Percentiles rank a stretch among this genome's conserved stretches.
Conservation (phyloP, 176 grass and related monocot species). For the Eragrostis nindensis region DNA sequence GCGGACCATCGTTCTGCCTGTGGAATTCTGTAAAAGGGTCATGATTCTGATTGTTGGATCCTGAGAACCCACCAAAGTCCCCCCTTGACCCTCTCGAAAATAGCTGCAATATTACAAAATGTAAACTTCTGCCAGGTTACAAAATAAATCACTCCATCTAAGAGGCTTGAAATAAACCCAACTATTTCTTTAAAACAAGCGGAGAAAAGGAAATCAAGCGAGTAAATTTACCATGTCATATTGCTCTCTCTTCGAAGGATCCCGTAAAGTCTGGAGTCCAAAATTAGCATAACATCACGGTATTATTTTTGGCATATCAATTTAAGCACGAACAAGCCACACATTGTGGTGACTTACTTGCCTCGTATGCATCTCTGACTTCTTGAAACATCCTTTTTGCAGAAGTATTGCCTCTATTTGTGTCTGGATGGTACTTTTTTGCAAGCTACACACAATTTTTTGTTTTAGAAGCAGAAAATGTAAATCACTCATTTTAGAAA, state of each 20-base stretch:
- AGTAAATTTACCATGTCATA: slow-evolving; percentile 75
- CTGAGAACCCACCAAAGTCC: slow-evolving; percentile 67
- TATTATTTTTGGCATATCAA: slow-evolving; percentile 31
- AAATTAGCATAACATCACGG: slow-evolving; percentile 41
- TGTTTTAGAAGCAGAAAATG: slow-evolving; percentile 31
- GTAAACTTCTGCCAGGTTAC: slow-evolving; percentile 37
- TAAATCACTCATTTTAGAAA: slow-evolving; percentile 26
- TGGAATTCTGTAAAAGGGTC: slow-evolving; percentile 79
- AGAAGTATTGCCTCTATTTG: slow-evolving; percentile 71
- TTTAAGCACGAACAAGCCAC: slow-evolving; percentile 23
- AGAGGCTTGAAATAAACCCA: slow-evolving; percentile 25
- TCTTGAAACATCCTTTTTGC: slow-evolving; percentile 92
- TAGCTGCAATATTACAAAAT: slow-evolving; percentile 53
- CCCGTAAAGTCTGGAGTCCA: slow-evolving; percentile 71
- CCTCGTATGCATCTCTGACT: slow-evolving; percentile 97
- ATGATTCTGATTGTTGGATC: slow-evolving; percentile 55
- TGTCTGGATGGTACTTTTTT: slow-evolving; percentile 96
- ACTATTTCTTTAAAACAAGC: neutral
- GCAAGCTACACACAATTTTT: slow-evolving; percentile 62
- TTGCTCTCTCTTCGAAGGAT: slow-evolving; percentile 76
- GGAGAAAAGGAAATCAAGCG: slow-evolving; percentile 1
- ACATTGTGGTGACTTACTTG: slow-evolving; percentile 48
- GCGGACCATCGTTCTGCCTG: slow-evolving; percentile 57
- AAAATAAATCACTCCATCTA: slow-evolving; percentile 24
- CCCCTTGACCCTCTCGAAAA: slow-evolving; percentile 57